Conservation (phyloP, 805 yeast species). For the Candida rishiriensis region DNA sequence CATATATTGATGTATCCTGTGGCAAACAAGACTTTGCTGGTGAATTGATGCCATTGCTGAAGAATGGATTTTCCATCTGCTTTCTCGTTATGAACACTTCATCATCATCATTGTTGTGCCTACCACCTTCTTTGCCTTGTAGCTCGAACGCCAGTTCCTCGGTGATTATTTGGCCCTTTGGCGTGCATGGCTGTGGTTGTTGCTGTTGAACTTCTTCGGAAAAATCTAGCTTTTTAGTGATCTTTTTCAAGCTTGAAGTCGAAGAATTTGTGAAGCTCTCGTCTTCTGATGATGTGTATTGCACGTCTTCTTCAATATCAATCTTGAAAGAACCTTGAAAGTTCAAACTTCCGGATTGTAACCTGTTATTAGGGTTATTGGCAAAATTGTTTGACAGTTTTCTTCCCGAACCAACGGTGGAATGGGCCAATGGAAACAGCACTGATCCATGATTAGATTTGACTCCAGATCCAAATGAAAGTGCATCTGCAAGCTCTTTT, state of each 20-base stretch:
- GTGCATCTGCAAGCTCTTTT: conserved; percentile 21
- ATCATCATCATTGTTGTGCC: conserved; percentile 12
- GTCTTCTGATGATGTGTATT: conserved; percentile 19
- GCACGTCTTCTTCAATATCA: conserved; percentile 19
- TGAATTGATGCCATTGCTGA: conserved; percentile 4
- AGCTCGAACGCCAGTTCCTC: conserved; percentile 29
- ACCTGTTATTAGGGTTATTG: neutral
- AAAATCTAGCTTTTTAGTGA: conserved; percentile 21
- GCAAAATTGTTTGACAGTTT: conserved; percentile 1
- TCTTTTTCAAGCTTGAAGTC: conserved; percentile 9
- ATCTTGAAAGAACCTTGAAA: conserved; percentile 18
- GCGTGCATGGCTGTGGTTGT: conserved; percentile 28
- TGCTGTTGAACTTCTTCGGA: neutral
- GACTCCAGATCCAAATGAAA: conserved; percentile 9
- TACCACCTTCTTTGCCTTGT: conserved; percentile 16
- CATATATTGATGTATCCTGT: conserved; percentile 22
- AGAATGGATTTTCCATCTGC: conserved; percentile 28
- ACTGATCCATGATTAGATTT: conserved; percentile 9
- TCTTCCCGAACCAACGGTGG: conserved; percentile 30
- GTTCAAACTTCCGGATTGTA: conserved; percentile 13
- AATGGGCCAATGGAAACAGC: conserved; percentile 26
- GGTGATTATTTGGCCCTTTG: conserved; percentile 32
- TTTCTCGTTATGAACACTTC: conserved; percentile 13
- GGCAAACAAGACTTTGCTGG: neutral
- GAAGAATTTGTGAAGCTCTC: conserved; percentile 7